Percentiles rank a stretch among this genome's conserved stretches.
Evolutionary conservation across 345 rosid species (phyloP).

Genomic region (Carallia brachiata): DNA sequence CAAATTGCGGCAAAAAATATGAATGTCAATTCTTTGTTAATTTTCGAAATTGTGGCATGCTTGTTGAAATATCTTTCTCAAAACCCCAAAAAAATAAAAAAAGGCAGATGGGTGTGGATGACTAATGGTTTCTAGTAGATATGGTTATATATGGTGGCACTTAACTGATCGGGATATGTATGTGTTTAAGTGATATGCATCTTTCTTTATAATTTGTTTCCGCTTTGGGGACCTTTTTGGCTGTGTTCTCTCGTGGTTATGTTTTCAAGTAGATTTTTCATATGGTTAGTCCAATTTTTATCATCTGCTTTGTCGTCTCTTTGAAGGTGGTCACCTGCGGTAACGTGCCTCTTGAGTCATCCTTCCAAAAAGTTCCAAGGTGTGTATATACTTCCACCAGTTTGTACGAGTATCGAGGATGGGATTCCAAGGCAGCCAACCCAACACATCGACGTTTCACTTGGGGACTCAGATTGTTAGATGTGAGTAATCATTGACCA

Average conservation of each 20-base stretch:
- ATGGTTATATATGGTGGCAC: background rate
- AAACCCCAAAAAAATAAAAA: too few species aligned
- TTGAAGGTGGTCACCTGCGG: conserved; percentile 96
- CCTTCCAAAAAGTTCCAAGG: conserved; percentile 92
- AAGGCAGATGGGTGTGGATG: background rate
- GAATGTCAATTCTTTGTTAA: too few species aligned
- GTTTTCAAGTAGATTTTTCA: background rate
- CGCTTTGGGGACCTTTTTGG: background rate
- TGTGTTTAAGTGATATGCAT: background rate
- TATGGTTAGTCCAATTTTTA: background rate
- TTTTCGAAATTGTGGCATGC: too few species aligned
- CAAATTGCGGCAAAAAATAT: too few species aligned
- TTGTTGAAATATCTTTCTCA: too few species aligned
- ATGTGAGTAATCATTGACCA: conserved; percentile 50
- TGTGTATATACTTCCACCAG: conserved; percentile 96
- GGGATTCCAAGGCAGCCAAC: conserved; percentile 92
- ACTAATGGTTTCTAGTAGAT: background rate
- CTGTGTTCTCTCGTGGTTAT: background rate
- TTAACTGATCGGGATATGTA: background rate
- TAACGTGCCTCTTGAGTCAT: conserved; percentile 92
- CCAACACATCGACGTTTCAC: conserved; percentile 87
- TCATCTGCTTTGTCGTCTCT: conserved; percentile 3
- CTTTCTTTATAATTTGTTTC: background rate
- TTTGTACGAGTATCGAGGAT: conserved; percentile 92
- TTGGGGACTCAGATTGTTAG: conserved; percentile 85